Evolutionary conservation across 176 grass and related monocot genomes (phyloP), one percentile per base, ranked within the genome.

Genomic region (Pharus latifolius): DNA sequence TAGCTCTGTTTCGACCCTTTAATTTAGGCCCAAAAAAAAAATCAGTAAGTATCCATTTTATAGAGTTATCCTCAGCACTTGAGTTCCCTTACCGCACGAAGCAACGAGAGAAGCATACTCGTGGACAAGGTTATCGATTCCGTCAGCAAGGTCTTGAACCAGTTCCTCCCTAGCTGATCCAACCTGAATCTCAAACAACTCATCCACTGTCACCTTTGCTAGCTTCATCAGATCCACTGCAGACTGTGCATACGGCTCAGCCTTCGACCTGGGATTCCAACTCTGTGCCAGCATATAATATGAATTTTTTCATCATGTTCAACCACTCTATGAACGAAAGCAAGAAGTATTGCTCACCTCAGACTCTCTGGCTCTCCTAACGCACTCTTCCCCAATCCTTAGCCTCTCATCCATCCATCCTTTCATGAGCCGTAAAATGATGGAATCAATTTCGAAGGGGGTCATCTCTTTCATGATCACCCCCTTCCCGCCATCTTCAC

Each of bases 151-250:
- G 40, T 69, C 60, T 6, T 80, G 69, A 16, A 77, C 40, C 59
- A 90, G 50, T 60, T 85, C 73, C 44, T 82, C 78, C 17, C 69
- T 64, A 35, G 66, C 64, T 15, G 46, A 56, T 15, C 54, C 26
- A 14, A 67, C 73, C 81, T 85, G 70, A 46, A 93, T 80, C 71
- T 88, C 85, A 3, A 80, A 79, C 64, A 93, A 78, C 70, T 83
- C 85, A 3, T 93, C 90, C 54, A 80, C 75, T 2, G 79, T 93
- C 54, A 64, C 54, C 76, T 86, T 93, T 22, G 82, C 70, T 19
- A 93, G 47, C 72, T 83, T 88, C 85, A 89, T 83, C 34, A 93
- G 79, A 75, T 93, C 85, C 28, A 85, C 79, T 7, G 79, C 85
- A 8, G 82, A 93, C 29, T 93, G 65, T 2, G 85, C 90, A 26